Evolutionary conservation across 2,329 filamentous ascomycete species (phyloP).

Genomic region (Aspergillus fumigatus): DNA sequence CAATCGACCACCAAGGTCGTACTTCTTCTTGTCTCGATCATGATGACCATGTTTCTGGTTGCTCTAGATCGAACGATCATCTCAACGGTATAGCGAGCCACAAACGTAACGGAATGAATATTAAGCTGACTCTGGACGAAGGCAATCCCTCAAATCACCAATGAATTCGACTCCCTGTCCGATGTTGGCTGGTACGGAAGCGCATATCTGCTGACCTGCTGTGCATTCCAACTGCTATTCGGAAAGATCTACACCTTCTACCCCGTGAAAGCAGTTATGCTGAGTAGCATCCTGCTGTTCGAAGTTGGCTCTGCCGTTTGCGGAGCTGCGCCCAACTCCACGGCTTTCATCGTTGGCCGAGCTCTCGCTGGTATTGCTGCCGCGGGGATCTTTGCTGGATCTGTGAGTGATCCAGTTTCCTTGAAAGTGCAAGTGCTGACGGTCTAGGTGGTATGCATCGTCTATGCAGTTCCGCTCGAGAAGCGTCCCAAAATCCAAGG

Average conservation of each 20-base stretch:
- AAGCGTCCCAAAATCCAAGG: conserved; percentile 29
- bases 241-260: background rate
- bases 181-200: background rate
- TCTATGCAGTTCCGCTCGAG: conserved; percentile 28
- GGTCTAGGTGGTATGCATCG: conserved; percentile 15
- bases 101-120: too few relatives aligned
- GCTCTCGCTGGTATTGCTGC: background rate
- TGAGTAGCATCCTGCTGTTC: background rate
- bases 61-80: background rate
- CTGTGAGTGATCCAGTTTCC: background rate
- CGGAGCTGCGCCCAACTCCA: background rate
- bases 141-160: background rate
- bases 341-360: background rate
- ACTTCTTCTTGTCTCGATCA: background rate
- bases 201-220: background rate
- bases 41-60: background rate
- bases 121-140: background rate
- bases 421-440: background rate
- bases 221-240: background rate
- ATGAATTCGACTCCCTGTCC: background rate
- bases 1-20: background rate
- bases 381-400: background rate
- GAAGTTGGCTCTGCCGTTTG: background rate
- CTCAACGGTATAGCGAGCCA: background rate
- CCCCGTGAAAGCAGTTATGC: background rate